Base-by-base conservation (phyloP, 306 rosid genomes). In the Ormosia semicastrata region DNA sequence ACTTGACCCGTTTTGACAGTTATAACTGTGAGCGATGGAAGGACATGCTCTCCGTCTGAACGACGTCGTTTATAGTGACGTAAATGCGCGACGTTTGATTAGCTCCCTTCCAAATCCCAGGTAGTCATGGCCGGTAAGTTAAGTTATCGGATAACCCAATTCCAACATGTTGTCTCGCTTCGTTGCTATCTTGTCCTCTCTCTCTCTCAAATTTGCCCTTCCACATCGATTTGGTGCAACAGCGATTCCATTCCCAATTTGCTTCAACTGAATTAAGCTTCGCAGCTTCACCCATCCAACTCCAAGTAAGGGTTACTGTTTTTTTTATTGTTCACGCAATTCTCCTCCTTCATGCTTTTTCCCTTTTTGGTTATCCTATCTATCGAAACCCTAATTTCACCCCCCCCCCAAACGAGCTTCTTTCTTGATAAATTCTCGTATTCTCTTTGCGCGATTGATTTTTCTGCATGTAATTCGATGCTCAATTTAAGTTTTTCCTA, bases 331-430 rank as follows among this genome's bases (percentile, higher is more conserved):
- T 60, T 62, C 77, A 46, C 67, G 15, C 60, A 15, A 66, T 78
- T 33, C 15, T 67, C 47, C 10, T 65, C 4, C 1, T 32, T 18
- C 63, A 34, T 54, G 17, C 60, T 74, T 3, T 3, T 11, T 36
- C n/a, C 49, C 59, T 11, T 54, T 49, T 33, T 30, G 15, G 44
- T n/a, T 67, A 63, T 5, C 41, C 1, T 34, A 34, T 50, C 29
- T 7, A 58, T 49, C 11, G 8, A 57, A 87, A 71, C 87, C 87
- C 90, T 81, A 83, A 81, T 83, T 66, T 77, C 3, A 33, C 56
- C n/a, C 39, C 34, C 14, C 4, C 44, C 2, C 4, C 13, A 4
- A 9, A 15, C 18, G 63, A 57, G 4, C 56, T 49, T 13, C 10
- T 32, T 17, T 33, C 8, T 63, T 46, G 56, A 3, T 44, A 18